Base-by-base conservation (phyloP, 768 basidiomycete genomes). In the Xerocomus potaroensis region DNA sequence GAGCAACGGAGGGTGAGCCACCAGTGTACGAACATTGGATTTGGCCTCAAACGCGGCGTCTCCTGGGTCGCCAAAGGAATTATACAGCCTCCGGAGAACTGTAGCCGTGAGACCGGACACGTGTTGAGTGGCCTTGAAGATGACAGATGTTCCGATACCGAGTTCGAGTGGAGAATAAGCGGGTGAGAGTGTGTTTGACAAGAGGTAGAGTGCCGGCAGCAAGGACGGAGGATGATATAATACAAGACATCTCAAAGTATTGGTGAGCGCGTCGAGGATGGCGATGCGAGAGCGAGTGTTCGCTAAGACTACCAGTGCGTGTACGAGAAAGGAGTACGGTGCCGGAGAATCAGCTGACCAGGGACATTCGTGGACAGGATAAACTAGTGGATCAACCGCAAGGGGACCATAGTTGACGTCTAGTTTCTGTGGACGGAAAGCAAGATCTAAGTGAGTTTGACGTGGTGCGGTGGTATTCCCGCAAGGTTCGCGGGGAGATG, bases 11-110 rank as follows among this genome's bases (percentile, higher is more conserved):
- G 79, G 70, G 56, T 87, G 87, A 3, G 86, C 80, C 21, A 88
- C 62, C 21, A 92, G 72, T 4, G 87, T 87, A 34, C 87, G 76
- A 18, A 89, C 65, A 47, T 78, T 87, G 4, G 81, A 80, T 61
- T 86, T 91, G 9, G 91, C 90, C 47, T 80, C 78, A 56, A 82
- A 91, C 1, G 93, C 93, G 8, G 93, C 89, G 60, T 93, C 90
- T 0, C 93, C 93, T 21, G 81, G 77, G 65, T 96, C 93, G 4
- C 93, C 93, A 27, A 72, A 79, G 35, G 76, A 69, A 51, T 82
- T 84, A 62, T 89, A 88, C 12, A 91, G 64, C 46, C 71, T 76
- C 64, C 71, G 81, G 37, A 85, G 74, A 11, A 83, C 75, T 8
- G 72, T 63, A 16, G 73, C 56, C 5, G 78, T 75, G 24, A 87